phyloP scores from a whole-genome alignment of 2,329 filamentous ascomycete species.

The Ilyonectria destructans region DNA sequence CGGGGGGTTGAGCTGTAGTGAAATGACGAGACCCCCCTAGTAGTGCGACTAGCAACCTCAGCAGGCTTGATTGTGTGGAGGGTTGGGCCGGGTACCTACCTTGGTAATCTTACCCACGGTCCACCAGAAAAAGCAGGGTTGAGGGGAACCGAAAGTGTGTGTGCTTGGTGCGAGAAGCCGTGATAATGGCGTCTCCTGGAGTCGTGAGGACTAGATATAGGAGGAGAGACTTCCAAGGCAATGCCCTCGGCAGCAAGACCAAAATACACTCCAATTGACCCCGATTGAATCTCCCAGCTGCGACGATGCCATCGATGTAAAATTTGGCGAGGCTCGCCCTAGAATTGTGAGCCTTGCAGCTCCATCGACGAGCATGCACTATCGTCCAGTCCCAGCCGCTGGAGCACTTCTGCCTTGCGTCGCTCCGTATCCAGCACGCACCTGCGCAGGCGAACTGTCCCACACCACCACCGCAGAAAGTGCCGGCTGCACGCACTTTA shows the following conservation, averaged over 20 bases:
- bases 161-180: slow-evolving; percentile 40
- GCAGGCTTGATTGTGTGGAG: slow-evolving; percentile 44
- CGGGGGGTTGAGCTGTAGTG: too few relatives aligned
- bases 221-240: slow-evolving; percentile 15
- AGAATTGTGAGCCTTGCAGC: slow-evolving; percentile 43
- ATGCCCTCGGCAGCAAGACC: neutral
- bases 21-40: too few relatives aligned
- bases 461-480: slow-evolving; percentile 30
- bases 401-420: slow-evolving; percentile 48
- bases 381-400: slow-evolving; percentile 48
- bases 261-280: slow-evolving; percentile 38
- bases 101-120: slow-evolving; percentile 41
- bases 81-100: slow-evolving; percentile 46
- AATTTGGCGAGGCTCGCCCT: slow-evolving; percentile 38
- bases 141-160: slow-evolving; percentile 33
- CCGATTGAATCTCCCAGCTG: slow-evolving; percentile 39
- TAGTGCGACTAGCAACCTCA: slow-evolving; percentile 43
- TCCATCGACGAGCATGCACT: slow-evolving; percentile 44
- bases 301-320: slow-evolving; percentile 33
- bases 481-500: slow-evolving; percentile 9
- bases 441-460: slow-evolving; percentile 26
- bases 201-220: slow-evolving; percentile 49
- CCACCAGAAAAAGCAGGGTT: slow-evolving; percentile 42
- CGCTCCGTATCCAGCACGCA: slow-evolving; percentile 29
- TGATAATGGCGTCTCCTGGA: slow-evolving; percentile 27